phyloP scores from a whole-genome alignment of 2,329 filamentous ascomycete genomes.

The Curvularia sp. region DNA sequence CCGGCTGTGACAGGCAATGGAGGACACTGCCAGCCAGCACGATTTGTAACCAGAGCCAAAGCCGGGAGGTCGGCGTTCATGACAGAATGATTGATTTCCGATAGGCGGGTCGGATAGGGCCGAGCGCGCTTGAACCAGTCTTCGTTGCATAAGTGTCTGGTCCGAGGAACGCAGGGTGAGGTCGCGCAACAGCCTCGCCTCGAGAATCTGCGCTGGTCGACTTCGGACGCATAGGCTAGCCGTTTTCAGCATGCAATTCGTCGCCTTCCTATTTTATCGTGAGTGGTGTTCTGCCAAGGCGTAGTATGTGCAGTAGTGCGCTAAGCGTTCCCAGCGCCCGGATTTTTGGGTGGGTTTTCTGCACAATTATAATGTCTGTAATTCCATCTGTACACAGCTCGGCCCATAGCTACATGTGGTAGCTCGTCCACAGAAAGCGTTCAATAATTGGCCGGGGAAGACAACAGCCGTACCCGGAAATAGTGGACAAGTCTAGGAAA shows the following conservation, averaged over 20 bases:
- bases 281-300: conserved; percentile 11
- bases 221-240: conserved; percentile 3
- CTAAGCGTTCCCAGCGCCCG: conserved; percentile 18
- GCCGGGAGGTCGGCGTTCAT: not conserved
- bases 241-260: conserved; percentile 3
- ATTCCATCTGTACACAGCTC: conserved; percentile 5
- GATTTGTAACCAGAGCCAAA: not conserved
- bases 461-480: conserved; percentile 7
- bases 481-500: conserved; percentile 2
- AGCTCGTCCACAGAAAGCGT: not conserved
- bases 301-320: conserved; percentile 2
- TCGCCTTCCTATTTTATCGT: conserved; percentile 15
- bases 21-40: conserved; percentile 10
- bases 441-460: conserved; percentile 15
- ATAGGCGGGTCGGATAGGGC: conserved; percentile 3
- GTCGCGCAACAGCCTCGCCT: not conserved
- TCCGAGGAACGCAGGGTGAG: conserved; percentile 1
- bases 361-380: conserved; percentile 7
- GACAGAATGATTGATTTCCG: not conserved
- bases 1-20: conserved; percentile 3
- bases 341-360: conserved; percentile 10
- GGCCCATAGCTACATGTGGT: conserved; percentile 2
- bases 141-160: not conserved
- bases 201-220: not conserved
- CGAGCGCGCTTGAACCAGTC: not conserved